Base-by-base conservation (phyloP, 2,329 filamentous ascomycete species). In the Pseudohalonectria lignicola region DNA sequence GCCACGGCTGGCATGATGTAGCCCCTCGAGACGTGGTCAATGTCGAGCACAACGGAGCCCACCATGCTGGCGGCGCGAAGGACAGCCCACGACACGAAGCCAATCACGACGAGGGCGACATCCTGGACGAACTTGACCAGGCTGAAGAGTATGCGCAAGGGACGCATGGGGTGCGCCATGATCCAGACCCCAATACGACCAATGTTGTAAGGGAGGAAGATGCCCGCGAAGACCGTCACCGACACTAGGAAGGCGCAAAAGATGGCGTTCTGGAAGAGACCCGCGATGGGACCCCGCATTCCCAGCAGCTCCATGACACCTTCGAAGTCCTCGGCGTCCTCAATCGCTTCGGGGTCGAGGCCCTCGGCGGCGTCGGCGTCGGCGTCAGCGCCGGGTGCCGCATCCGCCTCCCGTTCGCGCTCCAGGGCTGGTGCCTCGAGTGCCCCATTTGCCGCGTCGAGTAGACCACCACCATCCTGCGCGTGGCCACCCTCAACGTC, bases 291-390 rank as follows among this genome's bases (percentile, higher is more conserved):
- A 0, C 92, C 92, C 52, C 93, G 86, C 83, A 98, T 93, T 28
- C 92, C 92, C 42, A 98, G 82, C 13, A 98, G 74, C 56, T 98
- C 92, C 66, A 98, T 79, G 37, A 98, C 85, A 1, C 92, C 92
- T 55, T 98, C 92, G 13, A 98, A 77, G 53, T 98, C 92, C 59
- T 98, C 92, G 9, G 84, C 84, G 47, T 95, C 83, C 31, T 88
- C 84, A 31, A 86, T 72, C 9, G 79, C 82, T 47, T 85, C 80
- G 39, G 76, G 71, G 39, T 94, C 86, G 26, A 90, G 64, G 8
- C 73, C 82, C 13, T 55, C 56, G 12, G 37, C 44, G 1, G 48
- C 23, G 23, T 26, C 40, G 3, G 44, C 48, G 11, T 46, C 47
- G 4, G 53, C 53, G 8, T 35, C 35, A 13, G 5, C 25, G 23